phyloP scores from a whole-genome alignment of 2,329 filamentous ascomycete species.

The Colletotrichum phormii region DNA sequence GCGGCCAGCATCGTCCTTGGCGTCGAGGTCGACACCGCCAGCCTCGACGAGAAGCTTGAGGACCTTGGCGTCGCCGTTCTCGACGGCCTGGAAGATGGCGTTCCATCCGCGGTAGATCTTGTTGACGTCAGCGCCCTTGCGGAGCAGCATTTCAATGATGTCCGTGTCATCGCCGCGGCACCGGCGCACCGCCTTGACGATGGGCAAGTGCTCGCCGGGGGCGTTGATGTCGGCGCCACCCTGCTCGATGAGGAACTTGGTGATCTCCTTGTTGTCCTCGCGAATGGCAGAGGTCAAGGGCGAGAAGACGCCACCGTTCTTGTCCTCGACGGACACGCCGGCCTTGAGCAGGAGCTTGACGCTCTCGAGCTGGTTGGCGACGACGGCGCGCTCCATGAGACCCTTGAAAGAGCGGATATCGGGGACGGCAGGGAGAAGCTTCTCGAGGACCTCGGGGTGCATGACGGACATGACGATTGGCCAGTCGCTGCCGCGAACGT shows the following conservation, averaged over 20 bases:
- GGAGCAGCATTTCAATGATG: slow-evolving; percentile 72
- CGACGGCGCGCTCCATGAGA: slow-evolving; percentile 75
- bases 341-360: slow-evolving; percentile 73
- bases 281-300: slow-evolving; percentile 75
- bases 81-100: slow-evolving; percentile 72
- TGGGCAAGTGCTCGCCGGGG: slow-evolving; percentile 76
- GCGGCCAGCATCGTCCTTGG: slow-evolving; percentile 64
- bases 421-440: slow-evolving; percentile 66
- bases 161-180: slow-evolving; percentile 67
- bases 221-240: slow-evolving; percentile 73
- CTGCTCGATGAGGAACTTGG: slow-evolving; percentile 70
- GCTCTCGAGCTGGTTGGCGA: slow-evolving; percentile 74
- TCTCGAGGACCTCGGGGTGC: slow-evolving; percentile 69
- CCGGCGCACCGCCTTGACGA: slow-evolving; percentile 76
- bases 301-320: slow-evolving; percentile 79
- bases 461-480: slow-evolving; percentile 76
- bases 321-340: slow-evolving; percentile 76
- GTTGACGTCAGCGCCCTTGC: slow-evolving; percentile 75
- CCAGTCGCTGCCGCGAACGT: slow-evolving; percentile 75
- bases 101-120: slow-evolving; percentile 75
- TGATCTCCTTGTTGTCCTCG: slow-evolving; percentile 71
- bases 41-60: slow-evolving; percentile 63
- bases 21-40: slow-evolving; percentile 62
- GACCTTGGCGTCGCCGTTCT: slow-evolving; percentile 69
- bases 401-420: slow-evolving; percentile 74